Evolutionary conservation across 148 eudicot genomes (phyloP).

Genomic region (Diospyros kaki): DNA sequence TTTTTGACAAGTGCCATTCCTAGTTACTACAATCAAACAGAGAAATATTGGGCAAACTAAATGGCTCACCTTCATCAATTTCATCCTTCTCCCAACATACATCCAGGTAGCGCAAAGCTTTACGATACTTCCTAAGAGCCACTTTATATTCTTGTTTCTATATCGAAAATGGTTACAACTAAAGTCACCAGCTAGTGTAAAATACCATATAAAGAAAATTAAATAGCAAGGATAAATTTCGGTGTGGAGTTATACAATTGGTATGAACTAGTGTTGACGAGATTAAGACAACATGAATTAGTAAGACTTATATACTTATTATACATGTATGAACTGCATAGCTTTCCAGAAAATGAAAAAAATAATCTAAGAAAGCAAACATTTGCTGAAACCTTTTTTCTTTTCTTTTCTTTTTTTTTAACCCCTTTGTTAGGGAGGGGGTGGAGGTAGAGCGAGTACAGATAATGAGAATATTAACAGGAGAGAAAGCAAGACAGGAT

Average conservation of each 20-base stretch:
- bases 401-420: background rate
- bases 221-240: background rate
- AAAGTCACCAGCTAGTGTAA: background rate
- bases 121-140: no score
- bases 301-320: background rate
- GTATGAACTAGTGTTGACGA: background rate
- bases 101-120: no score
- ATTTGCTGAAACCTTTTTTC: no score
- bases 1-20: no score
- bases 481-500: background rate
- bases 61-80: no score
- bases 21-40: no score
- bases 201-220: background rate
- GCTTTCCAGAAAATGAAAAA: background rate
- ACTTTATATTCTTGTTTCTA: no score
- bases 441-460: background rate
- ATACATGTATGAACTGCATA: background rate
- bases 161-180: no score
- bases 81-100: background rate
- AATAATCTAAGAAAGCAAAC: background rate
- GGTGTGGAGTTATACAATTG: background rate
- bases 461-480: background rate
- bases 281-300: background rate
- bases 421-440: background rate
- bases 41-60: no score